A percentile compares a stretch with the other conserved stretches of the same genome.
These are phyloP conservation scores for Colletotrichum magnum DNA, from an alignment of 2,329 filamentous ascomycete genomes.

Conservation along the genomic window DNA sequence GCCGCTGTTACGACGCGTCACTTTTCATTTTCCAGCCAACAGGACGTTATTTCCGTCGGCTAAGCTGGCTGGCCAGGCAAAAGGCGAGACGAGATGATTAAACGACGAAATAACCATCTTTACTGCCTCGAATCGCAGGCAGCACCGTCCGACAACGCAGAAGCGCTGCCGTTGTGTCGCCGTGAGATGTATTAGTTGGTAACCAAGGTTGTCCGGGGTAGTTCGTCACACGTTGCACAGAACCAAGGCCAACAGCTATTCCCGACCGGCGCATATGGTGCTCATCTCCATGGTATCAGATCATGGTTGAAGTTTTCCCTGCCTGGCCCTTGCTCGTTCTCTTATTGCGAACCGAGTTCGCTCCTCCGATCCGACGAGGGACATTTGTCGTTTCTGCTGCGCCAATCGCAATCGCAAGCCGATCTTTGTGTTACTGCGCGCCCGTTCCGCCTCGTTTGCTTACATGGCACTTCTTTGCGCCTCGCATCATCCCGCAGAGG, in stretches of 20 bases:
- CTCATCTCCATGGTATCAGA: slow-evolving; percentile 17
- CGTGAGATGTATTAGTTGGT: not conserved
- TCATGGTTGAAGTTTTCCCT: slow-evolving; percentile 6
- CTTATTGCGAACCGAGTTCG: slow-evolving; percentile 8
- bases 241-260: not conserved
- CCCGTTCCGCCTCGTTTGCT: not conserved
- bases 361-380: slow-evolving; percentile 13
- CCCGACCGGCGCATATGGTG: slow-evolving; percentile 15
- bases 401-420: slow-evolving; percentile 25
- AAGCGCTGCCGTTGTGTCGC: not conserved
- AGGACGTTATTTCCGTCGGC: not conserved
- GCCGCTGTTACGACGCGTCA: slow-evolving; percentile 1
- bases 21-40: slow-evolving; percentile 9
- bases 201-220: slow-evolving; percentile 4
- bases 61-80: not conserved
- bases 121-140: not conserved
- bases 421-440: not conserved
- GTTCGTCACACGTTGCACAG: slow-evolving; percentile 22
- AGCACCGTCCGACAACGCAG: not conserved
- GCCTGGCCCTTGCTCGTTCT: slow-evolving; percentile 13
- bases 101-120: slow-evolving; percentile 1
- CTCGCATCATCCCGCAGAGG: slow-evolving; percentile 1
- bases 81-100: not conserved
- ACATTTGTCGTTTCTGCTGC: slow-evolving; percentile 1
- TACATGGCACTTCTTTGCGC: not conserved